Base-by-base conservation (phyloP, 192 early-diverging fungal genomes). In the Podila clonocystis region DNA sequence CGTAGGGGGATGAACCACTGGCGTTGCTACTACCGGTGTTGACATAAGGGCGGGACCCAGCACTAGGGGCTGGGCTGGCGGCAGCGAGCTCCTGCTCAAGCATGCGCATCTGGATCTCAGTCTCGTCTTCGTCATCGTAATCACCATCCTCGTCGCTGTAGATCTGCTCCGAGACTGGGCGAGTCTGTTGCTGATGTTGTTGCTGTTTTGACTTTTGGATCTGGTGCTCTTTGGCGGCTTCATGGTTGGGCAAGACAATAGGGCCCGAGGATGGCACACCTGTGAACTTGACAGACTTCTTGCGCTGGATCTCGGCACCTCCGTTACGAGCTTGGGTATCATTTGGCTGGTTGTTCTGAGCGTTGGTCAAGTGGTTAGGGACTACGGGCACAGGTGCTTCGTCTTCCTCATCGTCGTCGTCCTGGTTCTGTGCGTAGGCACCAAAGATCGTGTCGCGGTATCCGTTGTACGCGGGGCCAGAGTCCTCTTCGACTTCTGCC, bases 401-500 rank as follows among this genome's bases (percentile, higher is more conserved):
- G 1, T 67, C 70, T 19, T 72, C 76, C 17, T 79, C 76, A 4
- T 70, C 68, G 17, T 79, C 76, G 45, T 72, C 70, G 12, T 34
- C 60, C 28, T 71, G 66, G 4, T 26, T 48, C 26, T 59, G 69
- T 19, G 76, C 68, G 59, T 79, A 79, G 11, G 69, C 70, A 6
- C 76, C 76, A 72, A 79, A 79, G 65, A 79, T 79, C 3, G 76
- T 79, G 36, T 79, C 76, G 13, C 76, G 76, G 61, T 79, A 79
- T 72, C 76, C 76, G 19, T 67, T 79, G 45, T 79, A 79, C 5
- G 41, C 70, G n/a, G 65, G 45, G 15, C 58, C 73, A 38, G 57
- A 36, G 9, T 60, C 59, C n/a, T 69, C 75, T 19, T 72, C 65
- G 15, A 79, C 7, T 61, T 79, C 76, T 9, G 69, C 61, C 55